Evolutionary conservation across 2,329 filamentous ascomycete genomes (phyloP), one percentile per base, ranked within the genome.

Genomic region (Xylaria sp.): DNA sequence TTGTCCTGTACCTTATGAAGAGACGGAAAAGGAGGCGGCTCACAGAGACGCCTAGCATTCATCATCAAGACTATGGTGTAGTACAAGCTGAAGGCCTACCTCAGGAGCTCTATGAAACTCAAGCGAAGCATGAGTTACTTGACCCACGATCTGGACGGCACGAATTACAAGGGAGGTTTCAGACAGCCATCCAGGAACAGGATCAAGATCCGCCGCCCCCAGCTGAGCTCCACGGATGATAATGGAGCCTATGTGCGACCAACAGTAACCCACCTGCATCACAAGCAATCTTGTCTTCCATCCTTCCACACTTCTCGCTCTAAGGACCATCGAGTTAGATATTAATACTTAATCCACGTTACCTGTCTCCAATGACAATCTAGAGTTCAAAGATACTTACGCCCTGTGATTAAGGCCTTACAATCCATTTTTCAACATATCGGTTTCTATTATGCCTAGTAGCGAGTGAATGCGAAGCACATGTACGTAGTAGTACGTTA

Each of bases 21-120:
- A 59, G n/a, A 50, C 41, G 41, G 15, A 59, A 59, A 50, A 59
- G 12, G 41, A 48, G 23, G 15, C 41, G 25, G 4, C 39, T 46
- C 2, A 8, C 18, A 13, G 41, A 6, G 8, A n/a, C 15, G 6
- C n/a, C 52, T 3, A 31, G 37, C 13, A 37, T 34, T 1, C 1
- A 39, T 39, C 31, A 13, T 55, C 31, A 55, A 39, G 41, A 15
- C 25, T 5, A 34, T 34, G 41, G 41, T 13, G 13, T 18, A 48
- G 13, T 20, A 8, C 18, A 10, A 34, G 10, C 3, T 12, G 15
- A 48, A 50, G 23, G 6, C 9, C 6, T 25, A 23, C 41, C 6
- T 2, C 18, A 48, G 6, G 41, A 50, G 15, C 23, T 28, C 20
- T 12, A 55, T 13, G 25, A 4, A 20, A 10, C 13, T 6, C 57